Percentiles rank a stretch among this genome's conserved stretches.
Evolutionary conservation across 805 yeast species (phyloP).

Genomic region (Starmerella potacharoeniae): DNA sequence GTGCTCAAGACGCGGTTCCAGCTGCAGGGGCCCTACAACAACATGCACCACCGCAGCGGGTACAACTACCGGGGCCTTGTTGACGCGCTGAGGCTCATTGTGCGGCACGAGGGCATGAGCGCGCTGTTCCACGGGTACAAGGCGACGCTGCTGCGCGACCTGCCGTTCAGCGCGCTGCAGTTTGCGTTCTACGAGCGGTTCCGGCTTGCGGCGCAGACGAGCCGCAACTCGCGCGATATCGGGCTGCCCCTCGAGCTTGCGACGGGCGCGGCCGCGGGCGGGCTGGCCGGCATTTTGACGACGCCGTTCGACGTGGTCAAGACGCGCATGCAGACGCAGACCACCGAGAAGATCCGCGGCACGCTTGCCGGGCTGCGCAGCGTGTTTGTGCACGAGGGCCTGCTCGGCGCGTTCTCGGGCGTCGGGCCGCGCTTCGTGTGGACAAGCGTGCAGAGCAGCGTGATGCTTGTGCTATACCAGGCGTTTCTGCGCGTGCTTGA

Average conservation of each 20-base stretch:
- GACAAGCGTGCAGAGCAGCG: constrained; percentile 91
- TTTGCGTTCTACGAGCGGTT: constrained; percentile 85
- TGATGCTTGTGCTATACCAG: constrained; percentile 85
- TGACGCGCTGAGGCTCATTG: constrained; percentile 59
- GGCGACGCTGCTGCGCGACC: constrained; percentile 82
- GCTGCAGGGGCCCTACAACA: constrained; percentile 78
- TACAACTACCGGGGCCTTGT: constrained; percentile 71
- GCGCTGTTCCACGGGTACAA: constrained; percentile 85
- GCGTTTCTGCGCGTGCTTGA: constrained; percentile 46
- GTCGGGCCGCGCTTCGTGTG: constrained; percentile 94
- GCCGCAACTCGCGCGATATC: constrained; percentile 26
- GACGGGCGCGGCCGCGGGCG: constrained; percentile 96
- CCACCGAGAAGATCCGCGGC: constrained; percentile 32
- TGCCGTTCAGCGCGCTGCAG: constrained; percentile 93
- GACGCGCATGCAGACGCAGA: constrained; percentile 86
- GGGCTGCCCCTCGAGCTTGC: constrained; percentile 46
- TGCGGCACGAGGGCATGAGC: constrained; percentile 55
- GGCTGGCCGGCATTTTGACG: constrained; percentile 76
- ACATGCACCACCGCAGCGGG: constrained; percentile 66
- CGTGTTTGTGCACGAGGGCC: constrained; percentile 64
- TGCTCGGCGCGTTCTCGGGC: constrained; percentile 74
- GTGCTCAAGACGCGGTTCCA: constrained; percentile 88
- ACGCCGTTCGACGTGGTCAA: constrained; percentile 89
- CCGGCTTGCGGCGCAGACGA: constrained; percentile 28
- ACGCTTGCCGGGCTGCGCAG: constrained; percentile 41